phyloP scores from a whole-genome alignment of 495 filamentous ascomycete genomes.

The Podospora fimiseda region DNA sequence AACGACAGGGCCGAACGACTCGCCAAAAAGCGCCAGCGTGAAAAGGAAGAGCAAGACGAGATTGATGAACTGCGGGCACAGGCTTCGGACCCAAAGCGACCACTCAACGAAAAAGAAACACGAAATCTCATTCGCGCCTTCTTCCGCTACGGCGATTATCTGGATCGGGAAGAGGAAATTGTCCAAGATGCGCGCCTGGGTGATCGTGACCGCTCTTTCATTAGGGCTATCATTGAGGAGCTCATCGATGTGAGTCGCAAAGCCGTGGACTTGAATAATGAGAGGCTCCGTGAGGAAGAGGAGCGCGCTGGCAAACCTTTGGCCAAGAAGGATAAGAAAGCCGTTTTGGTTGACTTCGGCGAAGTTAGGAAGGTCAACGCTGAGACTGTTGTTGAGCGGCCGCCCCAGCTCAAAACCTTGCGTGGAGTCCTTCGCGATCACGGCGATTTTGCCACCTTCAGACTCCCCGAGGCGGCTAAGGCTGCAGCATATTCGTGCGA shows the following conservation, averaged over 20 bases:
- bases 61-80: conserved; percentile 52
- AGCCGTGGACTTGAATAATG: conserved; percentile 67
- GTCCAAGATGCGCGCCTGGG: conserved; percentile 75
- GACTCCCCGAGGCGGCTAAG: conserved; percentile 86
- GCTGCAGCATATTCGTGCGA: conserved; percentile 74
- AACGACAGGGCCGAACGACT: conserved; percentile 79
- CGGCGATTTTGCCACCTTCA: conserved; percentile 66
- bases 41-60: conserved; percentile 59
- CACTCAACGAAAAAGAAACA: conserved; percentile 83
- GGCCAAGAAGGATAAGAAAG: conserved; percentile 96
- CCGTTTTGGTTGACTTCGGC: conserved; percentile 86
- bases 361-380: conserved; percentile 92
- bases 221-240: conserved; percentile 56
- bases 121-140: conserved; percentile 83
- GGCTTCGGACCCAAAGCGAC: conserved; percentile 70
- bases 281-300: conserved; percentile 64
- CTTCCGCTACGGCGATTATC: conserved; percentile 80
- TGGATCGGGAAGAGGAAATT: conserved; percentile 78
- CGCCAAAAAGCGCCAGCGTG: conserved; percentile 85
- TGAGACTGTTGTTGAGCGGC: conserved; percentile 84
- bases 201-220: conserved; percentile 69
- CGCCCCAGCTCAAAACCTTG: conserved; percentile 78
- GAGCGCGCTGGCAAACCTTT: conserved; percentile 62
- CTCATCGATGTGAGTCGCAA: conserved; percentile 47
- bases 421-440: conserved; percentile 60